Conservation (phyloP, 1,284 basidiomycete genomes). For the Microbotryomycetes sp. region DNA sequence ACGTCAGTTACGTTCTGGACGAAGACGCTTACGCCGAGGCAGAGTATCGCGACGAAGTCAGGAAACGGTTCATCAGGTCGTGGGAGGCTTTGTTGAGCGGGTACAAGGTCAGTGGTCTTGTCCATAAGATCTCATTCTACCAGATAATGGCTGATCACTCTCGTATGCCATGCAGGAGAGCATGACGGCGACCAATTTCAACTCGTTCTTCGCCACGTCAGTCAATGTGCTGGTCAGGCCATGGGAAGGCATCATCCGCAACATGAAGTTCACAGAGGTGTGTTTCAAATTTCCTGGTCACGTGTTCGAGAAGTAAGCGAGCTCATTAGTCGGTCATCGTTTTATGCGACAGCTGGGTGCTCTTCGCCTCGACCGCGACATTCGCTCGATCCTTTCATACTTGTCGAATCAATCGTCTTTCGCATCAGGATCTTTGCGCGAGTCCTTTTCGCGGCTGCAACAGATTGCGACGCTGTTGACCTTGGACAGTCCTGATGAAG, state of each 20-base stretch:
- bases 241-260: conserved; percentile 82
- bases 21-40: conserved; percentile 77
- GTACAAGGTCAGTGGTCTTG: conserved; percentile 58
- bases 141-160: not conserved
- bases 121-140: not conserved
- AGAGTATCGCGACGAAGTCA: conserved; percentile 75
- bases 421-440: conserved; percentile 65
- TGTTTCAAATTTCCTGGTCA: conserved; percentile 25
- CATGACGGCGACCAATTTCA: conserved; percentile 82
- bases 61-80: conserved; percentile 73
- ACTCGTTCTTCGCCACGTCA: conserved; percentile 71
- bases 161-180: conserved; percentile 52
- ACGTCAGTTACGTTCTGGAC: conserved; percentile 78
- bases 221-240: conserved; percentile 81
- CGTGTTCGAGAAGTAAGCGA: not conserved
- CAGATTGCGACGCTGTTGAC: conserved; percentile 91
- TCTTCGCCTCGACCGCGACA: conserved; percentile 88
- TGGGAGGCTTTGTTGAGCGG: conserved; percentile 81
- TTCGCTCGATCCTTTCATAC: conserved; percentile 74
- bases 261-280: conserved; percentile 82
- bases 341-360: conserved; percentile 70
- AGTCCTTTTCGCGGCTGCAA: conserved; percentile 84
- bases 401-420: conserved; percentile 78
- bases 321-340: not conserved
- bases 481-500: conserved; percentile 52